Evolutionary conservation across 805 yeast species (phyloP).

Genomic region (Ogataea trehaloabstinens): DNA sequence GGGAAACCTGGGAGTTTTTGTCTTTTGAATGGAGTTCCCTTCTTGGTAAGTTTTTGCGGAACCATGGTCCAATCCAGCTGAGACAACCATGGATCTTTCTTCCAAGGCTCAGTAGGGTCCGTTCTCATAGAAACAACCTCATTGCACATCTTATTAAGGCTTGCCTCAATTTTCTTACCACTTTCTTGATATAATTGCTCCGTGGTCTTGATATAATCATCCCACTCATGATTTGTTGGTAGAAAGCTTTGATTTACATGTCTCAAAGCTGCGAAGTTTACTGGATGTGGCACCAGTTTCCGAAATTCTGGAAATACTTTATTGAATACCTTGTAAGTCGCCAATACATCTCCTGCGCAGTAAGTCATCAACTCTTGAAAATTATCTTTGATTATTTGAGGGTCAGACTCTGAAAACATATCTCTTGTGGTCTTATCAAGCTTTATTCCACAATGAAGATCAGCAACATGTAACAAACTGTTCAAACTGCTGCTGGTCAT

Average conservation of each 20-base stretch:
- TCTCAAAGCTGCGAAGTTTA: constrained; percentile 82
- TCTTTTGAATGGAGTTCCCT: constrained; percentile 64
- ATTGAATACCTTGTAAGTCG: constrained; percentile 68
- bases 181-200: constrained; percentile 66
- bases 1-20: constrained; percentile 91
- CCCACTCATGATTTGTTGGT: constrained; percentile 78
- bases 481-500: constrained; percentile 70
- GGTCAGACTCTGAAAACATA: constrained; percentile 53
- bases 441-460: constrained; percentile 67
- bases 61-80: constrained; percentile 86
- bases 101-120: constrained; percentile 39
- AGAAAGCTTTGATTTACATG: constrained; percentile 70
- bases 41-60: constrained; percentile 60
- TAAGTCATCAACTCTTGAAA: constrained; percentile 66
- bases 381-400: constrained; percentile 50
- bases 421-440: constrained; percentile 71
- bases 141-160: constrained; percentile 57
- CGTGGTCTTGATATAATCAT: constrained; percentile 61
- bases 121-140: constrained; percentile 51
- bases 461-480: constrained; percentile 75
- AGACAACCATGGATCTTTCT: constrained; percentile 80
- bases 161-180: constrained; percentile 52
- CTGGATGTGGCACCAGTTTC: constrained; percentile 84
- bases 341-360: constrained; percentile 81
- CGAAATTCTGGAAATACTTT: constrained; percentile 69